Evolutionary conservation across 768 basidiomycete genomes (phyloP).

Genomic region (Thelephora ganbajun): DNA sequence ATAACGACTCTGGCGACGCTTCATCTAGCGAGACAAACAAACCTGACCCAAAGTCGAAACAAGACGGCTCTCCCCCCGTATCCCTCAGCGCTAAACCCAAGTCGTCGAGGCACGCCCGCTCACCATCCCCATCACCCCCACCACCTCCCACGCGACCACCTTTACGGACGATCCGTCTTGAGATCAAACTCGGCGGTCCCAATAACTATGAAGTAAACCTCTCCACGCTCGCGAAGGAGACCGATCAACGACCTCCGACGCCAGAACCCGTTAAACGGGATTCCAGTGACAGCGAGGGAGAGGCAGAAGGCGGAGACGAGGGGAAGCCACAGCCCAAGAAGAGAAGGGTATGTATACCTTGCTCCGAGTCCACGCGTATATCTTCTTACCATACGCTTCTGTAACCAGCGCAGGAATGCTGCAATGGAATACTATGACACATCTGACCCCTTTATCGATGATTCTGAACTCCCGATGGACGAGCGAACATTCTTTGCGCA

Average conservation of each 20-base stretch:
- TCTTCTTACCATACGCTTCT: background rate
- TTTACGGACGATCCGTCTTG: slow-evolving; percentile 50
- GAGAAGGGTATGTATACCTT: slow-evolving; percentile 16
- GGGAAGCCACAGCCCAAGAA: slow-evolving; percentile 16
- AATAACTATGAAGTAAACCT: slow-evolving; percentile 67
- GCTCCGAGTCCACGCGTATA: too few relatives aligned
- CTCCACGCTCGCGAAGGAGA: slow-evolving; percentile 36
- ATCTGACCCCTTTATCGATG: slow-evolving; percentile 92
- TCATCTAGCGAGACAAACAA: too few relatives aligned
- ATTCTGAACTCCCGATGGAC: slow-evolving; percentile 84
- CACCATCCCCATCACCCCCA: slow-evolving; percentile 46
- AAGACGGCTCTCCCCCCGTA: too few relatives aligned
- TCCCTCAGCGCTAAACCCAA: slow-evolving; percentile 29
- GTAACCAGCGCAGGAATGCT: slow-evolving; percentile 31
- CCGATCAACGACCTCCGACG: slow-evolving; percentile 50
- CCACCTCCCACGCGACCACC: slow-evolving; percentile 31
- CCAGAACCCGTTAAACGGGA: slow-evolving; percentile 31
- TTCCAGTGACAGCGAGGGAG: slow-evolving; percentile 38
- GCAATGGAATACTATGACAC: slow-evolving; percentile 80
- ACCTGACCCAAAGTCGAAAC: too few relatives aligned
- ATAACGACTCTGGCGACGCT: too few relatives aligned
- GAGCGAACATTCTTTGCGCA: slow-evolving; percentile 83
- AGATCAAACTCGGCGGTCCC: slow-evolving; percentile 59
- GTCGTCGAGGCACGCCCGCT: slow-evolving; percentile 32
- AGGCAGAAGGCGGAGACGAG: slow-evolving; percentile 21